Evolutionary conservation across 2,329 filamentous ascomycete species (phyloP), one percentile per base, ranked within the genome.

Genomic region (Aspergillus udagawae): DNA sequence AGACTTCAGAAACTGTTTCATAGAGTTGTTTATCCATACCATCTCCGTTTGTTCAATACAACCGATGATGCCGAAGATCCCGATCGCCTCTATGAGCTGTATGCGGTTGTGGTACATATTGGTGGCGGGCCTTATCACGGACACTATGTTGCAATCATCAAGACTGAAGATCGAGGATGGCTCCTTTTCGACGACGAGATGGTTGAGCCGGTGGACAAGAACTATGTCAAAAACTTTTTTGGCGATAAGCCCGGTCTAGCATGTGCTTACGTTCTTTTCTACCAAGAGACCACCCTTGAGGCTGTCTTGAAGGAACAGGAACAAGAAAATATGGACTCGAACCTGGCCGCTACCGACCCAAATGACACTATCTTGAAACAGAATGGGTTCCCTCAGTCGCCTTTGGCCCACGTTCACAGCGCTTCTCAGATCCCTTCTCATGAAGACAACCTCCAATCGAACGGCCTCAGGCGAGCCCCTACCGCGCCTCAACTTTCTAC

Each of bases 61-160:
- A 97, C 93, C 23, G 92, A 97, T 62, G 93, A 97, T 60, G 91
- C 92, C 17, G 90, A 93, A 66, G 92, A 97, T 66, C 91, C 91
- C 0, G 94, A 99, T 74, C 86, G 92, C 41, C 77, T 99, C 41
- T 99, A 99, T 74, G 94, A 99, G 78, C 80, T 99, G 1, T 99
- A 99, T 69, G 94, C 93, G 0, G 92, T 99, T 3, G 92, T 99
- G 9, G 91, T 99, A 23, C 94, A 99, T 69, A 97, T 99, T 62
- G 94, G 94, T 53, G 92, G 92, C 51, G 95, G 96, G 23, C 93
- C 94, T 4, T 97, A 97, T 69, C 94, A 99, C 70, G 94, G 94
- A 3, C 94, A 99, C 73, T 99, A 99, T 67, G 92, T 99, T 32
- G 92, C 92, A 4, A 94, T 99, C 54, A 92, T 99, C 79, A 99